phyloP scores from a whole-genome alignment of 2,329 filamentous ascomycete species.

The Pleochaeta shiraiana region DNA sequence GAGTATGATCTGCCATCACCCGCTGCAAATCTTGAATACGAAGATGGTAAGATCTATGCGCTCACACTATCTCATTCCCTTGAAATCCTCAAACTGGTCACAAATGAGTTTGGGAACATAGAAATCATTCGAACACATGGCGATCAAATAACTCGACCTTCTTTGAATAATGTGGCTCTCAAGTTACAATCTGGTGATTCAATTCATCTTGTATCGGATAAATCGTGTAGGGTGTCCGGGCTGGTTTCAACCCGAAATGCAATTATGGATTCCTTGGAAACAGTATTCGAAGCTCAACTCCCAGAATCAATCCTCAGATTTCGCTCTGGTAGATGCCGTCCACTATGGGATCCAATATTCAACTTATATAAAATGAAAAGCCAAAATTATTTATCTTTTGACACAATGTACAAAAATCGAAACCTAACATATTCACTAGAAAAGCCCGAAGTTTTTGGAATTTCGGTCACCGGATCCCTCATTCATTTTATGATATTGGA shows the following conservation, averaged over 20 bases:
- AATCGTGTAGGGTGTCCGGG: constrained; percentile 15
- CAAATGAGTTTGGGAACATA: constrained; percentile 9
- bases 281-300: constrained; percentile 34
- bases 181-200: constrained; percentile 6
- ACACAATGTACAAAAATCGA: not conserved
- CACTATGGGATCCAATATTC: constrained; percentile 14
- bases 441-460: constrained; percentile 32
- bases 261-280: constrained; percentile 15
- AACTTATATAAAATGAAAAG: not conserved
- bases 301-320: constrained; percentile 34
- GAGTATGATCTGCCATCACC: constrained; percentile 29
- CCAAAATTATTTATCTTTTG: not conserved
- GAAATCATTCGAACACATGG: constrained; percentile 16
- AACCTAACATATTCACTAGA: constrained; percentile 8
- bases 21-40: constrained; percentile 27
- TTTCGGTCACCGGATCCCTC: constrained; percentile 46
- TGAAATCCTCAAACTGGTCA: constrained; percentile 26
- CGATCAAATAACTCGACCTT: constrained; percentile 16
- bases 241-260: constrained; percentile 14
- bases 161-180: constrained; percentile 12
- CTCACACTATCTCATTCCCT: constrained; percentile 33
- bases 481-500: constrained; percentile 47
- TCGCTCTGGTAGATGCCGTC: constrained; percentile 27
- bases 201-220: constrained; percentile 17
- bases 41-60: constrained; percentile 26